Evolutionary conservation across 2,329 filamentous ascomycete species (phyloP).

Genomic region (Penicillium sp.): DNA sequence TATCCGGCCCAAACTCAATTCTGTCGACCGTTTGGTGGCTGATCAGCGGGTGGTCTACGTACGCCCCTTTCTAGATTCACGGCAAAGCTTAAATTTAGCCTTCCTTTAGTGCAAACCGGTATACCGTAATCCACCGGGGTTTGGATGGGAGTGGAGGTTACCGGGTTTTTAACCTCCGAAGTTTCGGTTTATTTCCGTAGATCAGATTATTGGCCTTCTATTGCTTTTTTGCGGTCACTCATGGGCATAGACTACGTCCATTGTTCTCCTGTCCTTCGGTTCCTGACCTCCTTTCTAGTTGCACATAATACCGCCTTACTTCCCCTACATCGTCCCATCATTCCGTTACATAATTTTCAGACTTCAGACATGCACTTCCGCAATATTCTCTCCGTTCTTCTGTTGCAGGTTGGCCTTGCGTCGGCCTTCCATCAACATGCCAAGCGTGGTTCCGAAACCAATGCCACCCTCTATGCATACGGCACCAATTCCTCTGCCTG

Average conservation of each 20-base stretch:
- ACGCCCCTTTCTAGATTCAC: not conserved
- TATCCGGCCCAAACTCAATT: not conserved
- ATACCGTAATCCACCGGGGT: not conserved
- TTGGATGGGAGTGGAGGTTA: not conserved
- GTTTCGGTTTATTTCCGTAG: not conserved
- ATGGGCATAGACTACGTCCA: not conserved
- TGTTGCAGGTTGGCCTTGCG: not conserved
- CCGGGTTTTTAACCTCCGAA: no score
- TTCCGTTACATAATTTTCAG: no score
- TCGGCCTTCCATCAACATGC: not conserved
- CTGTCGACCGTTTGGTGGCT: not conserved
- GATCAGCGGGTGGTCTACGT: not conserved
- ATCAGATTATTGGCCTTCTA: not conserved
- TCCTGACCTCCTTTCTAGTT: not conserved
- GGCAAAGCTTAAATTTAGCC: not conserved
- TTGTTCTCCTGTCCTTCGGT: not conserved
- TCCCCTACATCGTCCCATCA: no score
- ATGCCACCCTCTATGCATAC: conserved; percentile 20
- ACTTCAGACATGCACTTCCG: not conserved
- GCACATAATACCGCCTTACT: no score
- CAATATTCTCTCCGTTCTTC: not conserved
- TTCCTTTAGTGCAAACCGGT: not conserved
- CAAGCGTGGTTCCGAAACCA: conserved; percentile 15
- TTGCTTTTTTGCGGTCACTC: not conserved
- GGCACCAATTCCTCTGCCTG: conserved; percentile 16